Conservation (phyloP, 768 basidiomycete species). For the Lentinula detonsa region DNA sequence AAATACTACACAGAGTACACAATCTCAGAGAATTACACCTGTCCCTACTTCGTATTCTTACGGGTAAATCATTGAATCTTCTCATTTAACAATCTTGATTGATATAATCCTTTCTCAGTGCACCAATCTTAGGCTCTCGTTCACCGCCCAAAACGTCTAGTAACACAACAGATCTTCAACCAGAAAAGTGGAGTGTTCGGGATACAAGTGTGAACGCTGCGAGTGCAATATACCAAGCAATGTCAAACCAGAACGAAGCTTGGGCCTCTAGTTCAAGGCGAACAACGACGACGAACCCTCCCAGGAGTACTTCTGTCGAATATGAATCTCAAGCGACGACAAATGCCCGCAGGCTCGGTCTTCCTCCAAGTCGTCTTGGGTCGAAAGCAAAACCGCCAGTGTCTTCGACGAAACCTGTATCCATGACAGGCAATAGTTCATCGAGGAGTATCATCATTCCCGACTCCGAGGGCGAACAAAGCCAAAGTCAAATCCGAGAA, state of each 20-base stretch:
- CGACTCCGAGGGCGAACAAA: slow-evolving; percentile 62
- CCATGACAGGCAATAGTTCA: slow-evolving; percentile 44
- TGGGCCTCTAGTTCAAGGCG: slow-evolving; percentile 63
- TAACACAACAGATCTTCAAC: slow-evolving; percentile 43
- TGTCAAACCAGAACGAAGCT: slow-evolving; percentile 51
- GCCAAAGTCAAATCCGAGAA: slow-evolving; percentile 38
- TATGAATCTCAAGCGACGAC: slow-evolving; percentile 63
- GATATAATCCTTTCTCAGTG: slow-evolving; percentile 30
- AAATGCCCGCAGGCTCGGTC: slow-evolving; percentile 49
- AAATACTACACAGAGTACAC: slow-evolving; percentile 19
- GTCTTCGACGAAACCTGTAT: slow-evolving; percentile 26
- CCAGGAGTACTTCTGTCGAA: slow-evolving; percentile 75
- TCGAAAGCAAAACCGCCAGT: slow-evolving; percentile 21
- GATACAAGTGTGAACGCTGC: slow-evolving; percentile 88
- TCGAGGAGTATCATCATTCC: slow-evolving; percentile 40
- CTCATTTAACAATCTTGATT: not conserved
- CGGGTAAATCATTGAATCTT: slow-evolving; percentile 40
- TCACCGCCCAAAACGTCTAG: slow-evolving; percentile 43
- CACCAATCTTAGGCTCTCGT: slow-evolving; percentile 48
- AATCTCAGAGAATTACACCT: slow-evolving; percentile 29
- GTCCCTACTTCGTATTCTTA: slow-evolving; percentile 59
- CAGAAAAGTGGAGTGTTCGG: slow-evolving; percentile 67
- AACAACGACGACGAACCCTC: slow-evolving; percentile 40
- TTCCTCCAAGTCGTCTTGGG: slow-evolving; percentile 48
- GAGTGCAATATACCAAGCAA: slow-evolving; percentile 71